Conservation (phyloP, 257 asterid species). For the Solanum appendiculatum region DNA sequence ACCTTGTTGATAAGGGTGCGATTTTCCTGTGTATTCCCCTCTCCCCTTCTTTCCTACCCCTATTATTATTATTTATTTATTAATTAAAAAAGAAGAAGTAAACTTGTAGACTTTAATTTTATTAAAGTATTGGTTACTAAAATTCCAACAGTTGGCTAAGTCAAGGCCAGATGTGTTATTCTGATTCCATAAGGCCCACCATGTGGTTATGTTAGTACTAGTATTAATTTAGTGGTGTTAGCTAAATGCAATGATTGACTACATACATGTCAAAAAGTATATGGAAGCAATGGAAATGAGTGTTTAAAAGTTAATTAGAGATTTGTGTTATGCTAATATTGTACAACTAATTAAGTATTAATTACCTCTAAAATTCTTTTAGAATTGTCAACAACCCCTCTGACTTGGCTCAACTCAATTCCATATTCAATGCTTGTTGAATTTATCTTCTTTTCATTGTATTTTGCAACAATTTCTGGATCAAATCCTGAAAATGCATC, state of each 20-base stretch:
- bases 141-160: background rate
- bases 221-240: background rate
- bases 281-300: background rate
- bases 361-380: slow-evolving; percentile 55
- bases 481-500: slow-evolving; percentile 67
- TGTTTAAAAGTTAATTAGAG: background rate
- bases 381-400: slow-evolving; percentile 77
- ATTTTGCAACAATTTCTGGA: slow-evolving; percentile 46
- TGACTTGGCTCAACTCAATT: slow-evolving; percentile 45
- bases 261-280: background rate
- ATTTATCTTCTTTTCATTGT: slow-evolving; percentile 48
- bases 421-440: slow-evolving; percentile 32
- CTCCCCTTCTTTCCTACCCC: background rate
- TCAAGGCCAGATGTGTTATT: background rate
- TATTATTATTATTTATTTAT: no score
- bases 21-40: no score
- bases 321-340: background rate
- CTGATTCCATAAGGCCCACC: slow-evolving; percentile 3
- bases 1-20: background rate
- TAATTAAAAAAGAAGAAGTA: no score
- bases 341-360: background rate
- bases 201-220: slow-evolving; percentile 4
- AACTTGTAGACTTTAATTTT: background rate
- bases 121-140: background rate
- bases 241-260: background rate